Percentiles rank a stretch among this genome's conserved stretches.
phyloP scores from a whole-genome alignment of 176 grass and related monocot species.

The Triticum monococcum region DNA sequence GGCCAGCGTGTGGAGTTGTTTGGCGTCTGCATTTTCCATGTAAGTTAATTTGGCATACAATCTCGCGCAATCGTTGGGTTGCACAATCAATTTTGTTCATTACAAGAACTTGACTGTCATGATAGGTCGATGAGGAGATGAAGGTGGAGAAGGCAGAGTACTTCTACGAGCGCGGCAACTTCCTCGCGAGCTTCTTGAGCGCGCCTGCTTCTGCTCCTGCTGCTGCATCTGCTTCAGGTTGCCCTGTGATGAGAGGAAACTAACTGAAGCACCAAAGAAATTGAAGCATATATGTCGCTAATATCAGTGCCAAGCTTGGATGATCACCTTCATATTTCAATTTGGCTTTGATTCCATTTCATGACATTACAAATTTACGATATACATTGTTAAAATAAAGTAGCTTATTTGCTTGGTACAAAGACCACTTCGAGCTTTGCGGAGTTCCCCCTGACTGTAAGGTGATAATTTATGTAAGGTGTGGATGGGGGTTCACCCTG shows the following conservation, averaged over 20 bases:
- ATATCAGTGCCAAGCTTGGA: not conserved
- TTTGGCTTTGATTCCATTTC: no score
- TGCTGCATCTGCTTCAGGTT: not conserved
- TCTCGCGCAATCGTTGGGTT: no score
- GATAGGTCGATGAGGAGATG: constrained; percentile 50
- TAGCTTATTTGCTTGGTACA: not conserved
- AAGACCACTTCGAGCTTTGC: not conserved
- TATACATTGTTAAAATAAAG: not conserved
- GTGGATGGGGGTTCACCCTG: no score
- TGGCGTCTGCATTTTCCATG: constrained; percentile 63
- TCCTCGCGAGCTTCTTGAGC: constrained; percentile 57
- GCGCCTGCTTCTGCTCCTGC: not conserved
- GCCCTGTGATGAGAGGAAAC: constrained; percentile 35
- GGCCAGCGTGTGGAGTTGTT: constrained; percentile 45
- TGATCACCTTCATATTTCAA: not conserved
- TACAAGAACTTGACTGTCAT: no score
- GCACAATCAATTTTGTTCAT: not conserved
- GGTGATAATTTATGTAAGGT: no score
- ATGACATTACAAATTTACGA: not conserved
- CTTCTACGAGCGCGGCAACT: constrained; percentile 72
- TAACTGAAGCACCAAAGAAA: not conserved
- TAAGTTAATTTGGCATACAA: not conserved
- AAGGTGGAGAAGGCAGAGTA: constrained; percentile 58
- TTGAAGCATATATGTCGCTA: not conserved
- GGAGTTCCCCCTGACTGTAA: no score